Conservation (phyloP, 305 asterid genomes). For the Ilex paraguariensis region DNA sequence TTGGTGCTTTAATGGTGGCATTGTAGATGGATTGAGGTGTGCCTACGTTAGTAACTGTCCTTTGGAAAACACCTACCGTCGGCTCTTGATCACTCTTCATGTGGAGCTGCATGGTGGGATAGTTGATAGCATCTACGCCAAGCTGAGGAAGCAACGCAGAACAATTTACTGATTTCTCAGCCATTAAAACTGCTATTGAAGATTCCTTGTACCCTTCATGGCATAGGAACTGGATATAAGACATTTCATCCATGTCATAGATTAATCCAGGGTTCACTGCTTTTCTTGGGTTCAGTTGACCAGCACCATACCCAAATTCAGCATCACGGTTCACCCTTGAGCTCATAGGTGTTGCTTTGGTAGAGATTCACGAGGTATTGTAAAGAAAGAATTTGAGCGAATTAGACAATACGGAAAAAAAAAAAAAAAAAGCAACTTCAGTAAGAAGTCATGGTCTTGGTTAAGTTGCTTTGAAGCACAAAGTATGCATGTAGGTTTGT, state of each 20-base stretch:
- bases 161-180: constrained; percentile 45
- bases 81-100: constrained; percentile 45
- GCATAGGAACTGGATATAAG: constrained; percentile 75
- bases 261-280: constrained; percentile 79
- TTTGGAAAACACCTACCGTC: constrained; percentile 53
- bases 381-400: background rate
- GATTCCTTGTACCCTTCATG: constrained; percentile 63
- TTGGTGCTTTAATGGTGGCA: constrained; percentile 61
- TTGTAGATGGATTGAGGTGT: constrained; percentile 39
- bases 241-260: constrained; percentile 72
- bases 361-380: constrained; percentile 17
- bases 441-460: too few species aligned
- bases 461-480: too few species aligned
- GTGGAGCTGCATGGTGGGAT: constrained; percentile 77
- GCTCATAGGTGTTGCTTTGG: constrained; percentile 50
- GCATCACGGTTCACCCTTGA: constrained; percentile 49
- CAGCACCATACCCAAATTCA: constrained; percentile 81
- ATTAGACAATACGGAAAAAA: too few species aligned
- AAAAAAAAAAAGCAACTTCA: too few species aligned
- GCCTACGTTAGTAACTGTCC: constrained; percentile 73
- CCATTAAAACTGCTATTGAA: constrained; percentile 40
- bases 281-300: constrained; percentile 62
- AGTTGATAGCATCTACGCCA: constrained; percentile 75
- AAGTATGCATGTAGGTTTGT: too few species aligned
- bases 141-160: constrained; percentile 55